Base-by-base conservation (phyloP, 2,329 filamentous ascomycete species). In the Alternaria rosae region DNA sequence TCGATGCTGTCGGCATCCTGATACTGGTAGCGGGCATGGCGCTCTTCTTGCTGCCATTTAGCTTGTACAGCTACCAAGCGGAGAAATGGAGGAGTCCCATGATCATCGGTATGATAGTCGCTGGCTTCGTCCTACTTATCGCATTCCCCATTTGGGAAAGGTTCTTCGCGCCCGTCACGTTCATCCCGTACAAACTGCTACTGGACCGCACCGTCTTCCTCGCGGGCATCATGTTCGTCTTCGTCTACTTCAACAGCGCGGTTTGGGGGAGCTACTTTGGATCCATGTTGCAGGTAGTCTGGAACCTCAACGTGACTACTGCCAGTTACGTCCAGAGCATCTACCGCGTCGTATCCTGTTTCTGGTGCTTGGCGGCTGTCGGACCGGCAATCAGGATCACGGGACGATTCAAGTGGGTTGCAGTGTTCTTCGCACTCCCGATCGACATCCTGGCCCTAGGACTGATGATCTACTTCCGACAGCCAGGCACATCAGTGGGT, bases 41-140 rank as follows among this genome's bases (percentile, higher is more conserved):
- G 0, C 77, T 92, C 9, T 87, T 92, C 70, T 80, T 93, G n/a
- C 84, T 93, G 8, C 88, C 90, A 0, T 87, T 93, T 74, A 88
- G 83, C 23, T 81, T 92, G 28, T 73, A 70, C 62, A 71, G 71
- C n/a, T 68, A 67, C 20, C 66, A 48, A 69, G 72, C 51, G 58
- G 66, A 68, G 65, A 32, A 68, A 65, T 81, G 78, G 78, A 53
- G 58, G 7, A 69, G 73, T 11, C 62, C 67, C 4, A 67, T 67
- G 65, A 78, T 82, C 59, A 78, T 82, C 58, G 68, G 70, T 59
- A 77, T 80, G 72, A 64, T 80, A 5, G 69, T 80, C 12, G 53
- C 77, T 23, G 78, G 78, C 10, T 64, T 77, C 59, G 13, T 74
- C n/a, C 60, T 73, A 4, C 68, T 81, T 1, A 45, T 48, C 26